Conservation (phyloP, 169 alveolate genomes). For the Perkinsus olseni region DNA sequence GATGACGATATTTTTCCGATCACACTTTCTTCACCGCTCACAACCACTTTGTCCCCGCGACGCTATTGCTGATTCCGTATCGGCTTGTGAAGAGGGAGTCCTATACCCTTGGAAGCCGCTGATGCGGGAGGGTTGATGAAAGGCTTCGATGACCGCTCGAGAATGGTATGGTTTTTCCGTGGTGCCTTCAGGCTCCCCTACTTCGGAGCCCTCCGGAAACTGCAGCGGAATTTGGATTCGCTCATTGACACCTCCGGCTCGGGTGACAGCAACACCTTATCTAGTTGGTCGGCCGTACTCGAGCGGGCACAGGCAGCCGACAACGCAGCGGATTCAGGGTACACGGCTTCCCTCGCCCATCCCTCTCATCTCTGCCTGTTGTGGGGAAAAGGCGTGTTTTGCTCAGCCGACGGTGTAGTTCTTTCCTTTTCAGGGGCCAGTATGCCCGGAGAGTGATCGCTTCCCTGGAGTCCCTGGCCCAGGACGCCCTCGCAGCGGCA, state of each 20-base stretch:
- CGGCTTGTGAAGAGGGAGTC: no score
- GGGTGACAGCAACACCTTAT: background rate
- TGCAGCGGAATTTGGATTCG: background rate
- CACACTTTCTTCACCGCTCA: background rate
- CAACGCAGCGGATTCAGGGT: background rate
- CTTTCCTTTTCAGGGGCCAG: background rate
- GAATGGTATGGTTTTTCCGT: no score
- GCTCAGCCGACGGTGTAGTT: background rate
- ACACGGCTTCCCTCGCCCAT: no score
- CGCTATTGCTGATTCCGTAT: background rate
- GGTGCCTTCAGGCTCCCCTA: background rate
- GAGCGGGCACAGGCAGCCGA: background rate
- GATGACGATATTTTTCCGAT: no score
- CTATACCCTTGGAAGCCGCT: no score
- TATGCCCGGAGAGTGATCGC: background rate
- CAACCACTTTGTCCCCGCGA: background rate
- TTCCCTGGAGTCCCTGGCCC: background rate
- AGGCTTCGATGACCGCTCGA: no score
- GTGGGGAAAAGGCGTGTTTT: no score
- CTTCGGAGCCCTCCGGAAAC: background rate
- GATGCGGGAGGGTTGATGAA: no score
- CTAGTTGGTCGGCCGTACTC: background rate
- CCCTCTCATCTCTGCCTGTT: no score
- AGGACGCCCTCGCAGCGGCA: background rate
- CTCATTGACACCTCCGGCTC: background rate